Conservation (phyloP, 1,139 yeast genomes). For the Protomyces arabidopsidicola region DNA sequence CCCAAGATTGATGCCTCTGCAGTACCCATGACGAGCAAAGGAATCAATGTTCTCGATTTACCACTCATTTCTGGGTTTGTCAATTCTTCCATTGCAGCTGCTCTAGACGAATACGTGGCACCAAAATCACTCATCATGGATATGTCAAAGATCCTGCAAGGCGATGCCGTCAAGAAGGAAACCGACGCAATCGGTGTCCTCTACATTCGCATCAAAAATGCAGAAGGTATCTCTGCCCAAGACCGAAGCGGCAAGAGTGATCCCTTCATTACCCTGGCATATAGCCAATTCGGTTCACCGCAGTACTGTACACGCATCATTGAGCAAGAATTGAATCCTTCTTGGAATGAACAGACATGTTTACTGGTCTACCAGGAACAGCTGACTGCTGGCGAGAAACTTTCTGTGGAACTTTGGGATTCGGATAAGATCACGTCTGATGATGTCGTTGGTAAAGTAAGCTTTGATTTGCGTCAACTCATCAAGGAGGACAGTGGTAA, state of each 20-base stretch:
- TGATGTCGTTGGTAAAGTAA: constrained; percentile 27
- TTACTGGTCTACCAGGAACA: constrained; percentile 27
- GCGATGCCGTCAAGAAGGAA: constrained; percentile 29
- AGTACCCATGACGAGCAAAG: constrained; percentile 28
- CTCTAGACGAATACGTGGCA: constrained; percentile 28
- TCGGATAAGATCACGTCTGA: constrained; percentile 24
- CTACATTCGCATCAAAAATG: constrained; percentile 23
- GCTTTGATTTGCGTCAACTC: constrained; percentile 25
- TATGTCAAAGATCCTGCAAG: constrained; percentile 27
- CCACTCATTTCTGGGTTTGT: constrained; percentile 28
- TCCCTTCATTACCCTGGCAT: constrained; percentile 27
- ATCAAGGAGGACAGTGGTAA: constrained; percentile 11
- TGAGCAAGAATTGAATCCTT: constrained; percentile 26
- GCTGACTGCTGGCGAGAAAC: constrained; percentile 28
- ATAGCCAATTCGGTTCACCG: constrained; percentile 25
- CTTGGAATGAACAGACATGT: constrained; percentile 27
- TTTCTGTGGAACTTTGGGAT: constrained; percentile 28
- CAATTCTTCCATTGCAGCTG: constrained; percentile 28
- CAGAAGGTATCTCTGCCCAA: constrained; percentile 26
- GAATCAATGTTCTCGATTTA: constrained; percentile 27
- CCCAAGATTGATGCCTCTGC: constrained; percentile 29
- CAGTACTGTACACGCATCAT: constrained; percentile 28
- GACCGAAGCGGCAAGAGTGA: constrained; percentile 28
- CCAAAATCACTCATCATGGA: constrained; percentile 28
- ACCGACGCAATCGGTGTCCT: constrained; percentile 27